Conservation (phyloP, 768 basidiomycete species). For the Hortiboletus flavorubellus region DNA sequence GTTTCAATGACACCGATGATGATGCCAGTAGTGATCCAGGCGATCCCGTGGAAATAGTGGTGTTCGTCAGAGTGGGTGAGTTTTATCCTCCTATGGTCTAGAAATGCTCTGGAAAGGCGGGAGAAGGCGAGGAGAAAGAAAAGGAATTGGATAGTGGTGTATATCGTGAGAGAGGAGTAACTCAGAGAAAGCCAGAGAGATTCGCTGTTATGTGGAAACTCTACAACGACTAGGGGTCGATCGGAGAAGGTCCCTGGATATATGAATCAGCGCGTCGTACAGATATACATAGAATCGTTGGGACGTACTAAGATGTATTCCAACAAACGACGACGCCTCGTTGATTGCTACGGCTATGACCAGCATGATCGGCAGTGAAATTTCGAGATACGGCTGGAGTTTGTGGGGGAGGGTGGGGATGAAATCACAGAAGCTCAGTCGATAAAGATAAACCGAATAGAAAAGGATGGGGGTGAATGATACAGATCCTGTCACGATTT, state of each 20-base stretch:
- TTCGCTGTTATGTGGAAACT: slow-evolving; percentile 37
- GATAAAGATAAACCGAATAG: slow-evolving; percentile 60
- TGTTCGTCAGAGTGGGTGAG: slow-evolving; percentile 41
- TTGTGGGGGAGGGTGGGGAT: slow-evolving; percentile 50
- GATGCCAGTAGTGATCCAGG: slow-evolving; percentile 61
- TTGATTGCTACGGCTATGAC: slow-evolving; percentile 54
- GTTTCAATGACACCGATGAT: slow-evolving; percentile 66
- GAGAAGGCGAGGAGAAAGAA: slow-evolving; percentile 58
- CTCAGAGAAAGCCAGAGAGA: slow-evolving; percentile 56
- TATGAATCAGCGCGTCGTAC: background rate
- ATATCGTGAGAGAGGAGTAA: slow-evolving; percentile 55
- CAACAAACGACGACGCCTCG: slow-evolving; percentile 63
- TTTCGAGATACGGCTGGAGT: slow-evolving; percentile 42
- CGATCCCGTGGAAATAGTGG: slow-evolving; percentile 55
- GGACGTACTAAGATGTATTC: slow-evolving; percentile 53
- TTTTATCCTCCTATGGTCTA: slow-evolving; percentile 54
- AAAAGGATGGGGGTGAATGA: slow-evolving; percentile 66
- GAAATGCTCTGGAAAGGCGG: slow-evolving; percentile 49
- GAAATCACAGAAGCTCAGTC: slow-evolving; percentile 51
- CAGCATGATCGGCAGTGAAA: slow-evolving; percentile 49
- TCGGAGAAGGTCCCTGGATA: slow-evolving; percentile 8
- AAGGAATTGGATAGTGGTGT: slow-evolving; percentile 54
- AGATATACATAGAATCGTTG: background rate
- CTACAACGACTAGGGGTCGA: slow-evolving; percentile 37
- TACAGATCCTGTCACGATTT: slow-evolving; percentile 36